Conservation (phyloP, 345 rosid species). For the Eucalyptus curtisii region DNA sequence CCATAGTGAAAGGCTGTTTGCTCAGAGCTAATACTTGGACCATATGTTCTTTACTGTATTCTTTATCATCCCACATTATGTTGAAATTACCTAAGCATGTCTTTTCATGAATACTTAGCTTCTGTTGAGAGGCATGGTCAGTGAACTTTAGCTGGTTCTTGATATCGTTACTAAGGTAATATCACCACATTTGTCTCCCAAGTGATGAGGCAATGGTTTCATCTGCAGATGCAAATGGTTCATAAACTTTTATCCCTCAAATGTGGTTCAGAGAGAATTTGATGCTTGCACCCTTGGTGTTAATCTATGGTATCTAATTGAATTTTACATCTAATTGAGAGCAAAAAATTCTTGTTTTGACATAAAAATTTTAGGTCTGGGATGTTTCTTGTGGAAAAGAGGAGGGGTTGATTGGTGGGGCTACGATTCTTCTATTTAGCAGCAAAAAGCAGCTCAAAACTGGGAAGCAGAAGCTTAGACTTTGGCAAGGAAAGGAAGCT, state of each 20-base stretch:
- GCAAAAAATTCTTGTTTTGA: not conserved
- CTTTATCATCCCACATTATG: not conserved
- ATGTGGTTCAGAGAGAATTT: not conserved
- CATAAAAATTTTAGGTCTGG: conserved; percentile 52
- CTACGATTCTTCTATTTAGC: conserved; percentile 81
- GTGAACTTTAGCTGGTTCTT: not conserved
- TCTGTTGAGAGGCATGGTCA: not conserved
- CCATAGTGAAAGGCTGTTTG: not conserved
- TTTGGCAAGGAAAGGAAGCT: conserved; percentile 82
- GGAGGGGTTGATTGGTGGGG: conserved; percentile 83
- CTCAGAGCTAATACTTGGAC: not conserved
- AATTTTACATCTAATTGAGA: not conserved
- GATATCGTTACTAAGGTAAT: not conserved
- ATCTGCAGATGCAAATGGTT: not conserved
- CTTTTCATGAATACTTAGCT: not conserved
- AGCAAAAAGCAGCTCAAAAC: conserved; percentile 84
- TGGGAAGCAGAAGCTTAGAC: conserved; percentile 91
- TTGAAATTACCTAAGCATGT: not conserved
- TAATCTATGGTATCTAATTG: not conserved
- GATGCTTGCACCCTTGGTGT: not conserved
- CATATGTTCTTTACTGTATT: not conserved
- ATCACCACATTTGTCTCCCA: not conserved
- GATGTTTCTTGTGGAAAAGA: conserved; percentile 83
- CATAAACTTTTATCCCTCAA: not conserved
- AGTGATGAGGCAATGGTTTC: not conserved